Percentiles rank a stretch among this genome's conserved stretches.
Conservation (phyloP, 1,139 yeast species). For the Nakaseomyces sp. region DNA sequence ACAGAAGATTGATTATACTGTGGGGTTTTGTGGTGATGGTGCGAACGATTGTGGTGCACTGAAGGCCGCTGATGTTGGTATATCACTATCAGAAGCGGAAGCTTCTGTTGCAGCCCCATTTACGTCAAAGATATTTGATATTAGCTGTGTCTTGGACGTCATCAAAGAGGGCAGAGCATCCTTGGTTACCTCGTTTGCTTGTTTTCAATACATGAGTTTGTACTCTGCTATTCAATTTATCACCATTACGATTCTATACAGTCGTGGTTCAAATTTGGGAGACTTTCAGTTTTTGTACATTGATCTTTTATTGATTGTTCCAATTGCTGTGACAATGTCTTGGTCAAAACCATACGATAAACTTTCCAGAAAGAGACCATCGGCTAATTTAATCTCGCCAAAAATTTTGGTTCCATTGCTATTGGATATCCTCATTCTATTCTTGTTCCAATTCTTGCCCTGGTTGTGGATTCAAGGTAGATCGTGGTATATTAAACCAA, state of each 20-base stretch:
- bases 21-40: constrained; percentile 97
- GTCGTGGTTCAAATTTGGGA: constrained; percentile 89
- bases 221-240: constrained; percentile 94
- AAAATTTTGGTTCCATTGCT: constrained; percentile 75
- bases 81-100: constrained; percentile 92
- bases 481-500: constrained; percentile 74
- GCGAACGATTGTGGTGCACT: constrained; percentile 97
- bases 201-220: constrained; percentile 95
- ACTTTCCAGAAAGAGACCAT: constrained; percentile 69
- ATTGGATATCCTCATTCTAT: constrained; percentile 56
- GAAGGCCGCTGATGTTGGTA: constrained; percentile 95
- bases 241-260: constrained; percentile 74
- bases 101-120: constrained; percentile 99
- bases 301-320: constrained; percentile 80
- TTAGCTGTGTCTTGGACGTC: constrained; percentile 84
- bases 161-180: constrained; percentile 93
- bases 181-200: constrained; percentile 86
- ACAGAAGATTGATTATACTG: constrained; percentile 78
- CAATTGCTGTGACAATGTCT: constrained; percentile 94
- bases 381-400: constrained; percentile 86
- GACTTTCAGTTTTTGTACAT: constrained; percentile 94
- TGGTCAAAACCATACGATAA: constrained; percentile 77
- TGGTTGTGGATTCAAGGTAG: constrained; percentile 54
- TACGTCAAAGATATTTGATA: constrained; percentile 81
- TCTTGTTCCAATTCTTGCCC: constrained; percentile 54